phyloP scores from a whole-genome alignment of 2,329 filamentous ascomycete genomes.

The Colletotrichum gloeosporioides region DNA sequence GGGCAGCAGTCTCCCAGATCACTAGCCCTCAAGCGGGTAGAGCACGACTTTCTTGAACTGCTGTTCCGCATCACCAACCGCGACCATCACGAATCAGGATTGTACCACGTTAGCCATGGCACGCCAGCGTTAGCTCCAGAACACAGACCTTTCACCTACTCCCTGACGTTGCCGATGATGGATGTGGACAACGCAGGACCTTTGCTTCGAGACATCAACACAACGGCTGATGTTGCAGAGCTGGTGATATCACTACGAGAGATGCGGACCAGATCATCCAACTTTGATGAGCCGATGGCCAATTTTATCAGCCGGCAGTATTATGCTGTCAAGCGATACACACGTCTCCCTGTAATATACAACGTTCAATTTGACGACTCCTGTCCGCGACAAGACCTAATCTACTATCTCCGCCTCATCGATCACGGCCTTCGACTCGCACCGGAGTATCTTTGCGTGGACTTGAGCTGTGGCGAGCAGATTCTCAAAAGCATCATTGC shows the following conservation, averaged over 20 bases:
- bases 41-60: constrained; percentile 73
- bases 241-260: constrained; percentile 46
- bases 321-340: constrained; percentile 64
- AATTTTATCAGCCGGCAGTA: constrained; percentile 59
- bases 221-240: constrained; percentile 71
- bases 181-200: constrained; percentile 57
- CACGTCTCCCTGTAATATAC: not conserved
- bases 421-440: constrained; percentile 65
- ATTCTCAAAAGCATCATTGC: constrained; percentile 54
- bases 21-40: constrained; percentile 69
- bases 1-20: constrained; percentile 49
- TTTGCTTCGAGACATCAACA: constrained; percentile 68
- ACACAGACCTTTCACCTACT: constrained; percentile 68
- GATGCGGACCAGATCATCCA: constrained; percentile 27
- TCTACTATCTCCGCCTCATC: constrained; percentile 54
- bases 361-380: not conserved
- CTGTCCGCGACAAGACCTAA: not conserved
- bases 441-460: constrained; percentile 67
- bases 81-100: constrained; percentile 48
- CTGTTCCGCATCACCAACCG: constrained; percentile 62
- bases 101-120: constrained; percentile 69
- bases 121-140: constrained; percentile 60
- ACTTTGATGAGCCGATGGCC: constrained; percentile 40
- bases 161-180: constrained; percentile 65
- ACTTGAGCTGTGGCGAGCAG: constrained; percentile 60